These are phyloP conservation scores for Arachnomyces sp. DNA, from an alignment of 2,329 filamentous ascomycete species.

Conservation along the genomic window DNA sequence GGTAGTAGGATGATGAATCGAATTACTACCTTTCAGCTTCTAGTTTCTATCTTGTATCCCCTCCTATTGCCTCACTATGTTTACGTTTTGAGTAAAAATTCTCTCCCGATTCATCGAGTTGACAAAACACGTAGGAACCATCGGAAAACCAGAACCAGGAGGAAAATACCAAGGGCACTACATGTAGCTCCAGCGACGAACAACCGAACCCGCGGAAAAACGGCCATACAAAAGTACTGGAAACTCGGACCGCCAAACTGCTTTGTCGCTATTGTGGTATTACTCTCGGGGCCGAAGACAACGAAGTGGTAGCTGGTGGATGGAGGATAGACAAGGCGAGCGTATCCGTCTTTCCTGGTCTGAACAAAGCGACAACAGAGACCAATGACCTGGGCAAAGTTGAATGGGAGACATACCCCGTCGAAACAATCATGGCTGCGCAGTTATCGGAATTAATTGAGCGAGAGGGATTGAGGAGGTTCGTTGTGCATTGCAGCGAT, in stretches of 20 bases:
- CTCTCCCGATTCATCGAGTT: no score
- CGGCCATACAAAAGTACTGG: no score
- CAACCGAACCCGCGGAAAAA: no score
- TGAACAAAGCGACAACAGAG: constrained; percentile 9
- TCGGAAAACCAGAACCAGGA: no score
- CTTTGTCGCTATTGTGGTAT: background rate
- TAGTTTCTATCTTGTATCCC: no score
- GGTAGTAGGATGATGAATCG: no score
- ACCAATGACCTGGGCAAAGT: constrained; percentile 17
- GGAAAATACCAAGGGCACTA: no score
- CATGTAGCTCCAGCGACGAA: no score
- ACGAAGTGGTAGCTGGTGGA: constrained; percentile 6
- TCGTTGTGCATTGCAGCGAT: constrained; percentile 37
- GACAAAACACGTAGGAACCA: no score
- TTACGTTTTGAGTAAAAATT: no score
- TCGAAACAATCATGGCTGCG: constrained; percentile 41
- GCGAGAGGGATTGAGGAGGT: constrained; percentile 47
- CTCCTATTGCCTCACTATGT: no score
- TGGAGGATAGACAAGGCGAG: constrained; percentile 44
- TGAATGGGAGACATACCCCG: constrained; percentile 24
- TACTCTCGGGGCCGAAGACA: background rate
- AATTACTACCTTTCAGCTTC: no score
- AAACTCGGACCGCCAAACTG: background rate
- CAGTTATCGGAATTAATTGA: constrained; percentile 50
- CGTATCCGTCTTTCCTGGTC: constrained; percentile 22